Conservation (phyloP, 129 eudicot genomes). For the Centaurea solstitialis region DNA sequence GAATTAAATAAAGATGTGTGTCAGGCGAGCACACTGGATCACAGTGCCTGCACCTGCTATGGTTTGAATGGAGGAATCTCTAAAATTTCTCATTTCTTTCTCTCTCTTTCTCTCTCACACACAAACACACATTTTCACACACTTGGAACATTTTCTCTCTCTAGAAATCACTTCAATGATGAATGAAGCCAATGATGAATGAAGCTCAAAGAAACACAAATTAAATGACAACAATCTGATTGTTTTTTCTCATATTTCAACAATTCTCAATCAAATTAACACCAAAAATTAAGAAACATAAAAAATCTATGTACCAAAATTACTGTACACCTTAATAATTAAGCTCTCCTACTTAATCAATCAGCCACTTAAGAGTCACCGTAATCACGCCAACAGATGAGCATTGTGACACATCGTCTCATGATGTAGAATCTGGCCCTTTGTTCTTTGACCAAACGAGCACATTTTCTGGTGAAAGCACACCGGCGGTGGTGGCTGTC, state of each 20-base stretch:
- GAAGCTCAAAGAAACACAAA: too few relatives aligned
- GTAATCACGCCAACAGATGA: slow-evolving; percentile 77
- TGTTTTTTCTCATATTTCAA: too few relatives aligned
- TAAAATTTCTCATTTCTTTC: too few relatives aligned
- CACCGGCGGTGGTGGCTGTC: slow-evolving; percentile 51
- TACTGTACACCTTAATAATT: slow-evolving; percentile 30
- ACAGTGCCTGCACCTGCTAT: slow-evolving; percentile 54
- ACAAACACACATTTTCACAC: not conserved
- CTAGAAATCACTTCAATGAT: too few relatives aligned
- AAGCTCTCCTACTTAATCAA: too few relatives aligned
- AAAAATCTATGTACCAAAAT: slow-evolving; percentile 31
- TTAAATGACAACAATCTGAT: slow-evolving; percentile 10
- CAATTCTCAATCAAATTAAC: slow-evolving; percentile 24
- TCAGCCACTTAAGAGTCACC: slow-evolving; percentile 59
- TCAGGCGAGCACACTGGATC: slow-evolving; percentile 69
- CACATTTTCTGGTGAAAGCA: slow-evolving; percentile 68
- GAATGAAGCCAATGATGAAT: too few relatives aligned
- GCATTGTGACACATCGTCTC: slow-evolving; percentile 81
- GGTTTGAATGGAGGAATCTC: slow-evolving; percentile 49
- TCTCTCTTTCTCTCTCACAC: slow-evolving; percentile 23
- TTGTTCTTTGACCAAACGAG: slow-evolving; percentile 70
- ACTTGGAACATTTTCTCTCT: slow-evolving; percentile 8
- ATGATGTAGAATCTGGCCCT: slow-evolving; percentile 83
- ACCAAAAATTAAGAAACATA: slow-evolving; percentile 12
- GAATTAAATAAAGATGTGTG: slow-evolving; percentile 31